A percentile compares a stretch with the other conserved stretches of the same genome.
Conservation (phyloP, 2,329 filamentous ascomycete genomes). For the Fonsecaea erecta region DNA sequence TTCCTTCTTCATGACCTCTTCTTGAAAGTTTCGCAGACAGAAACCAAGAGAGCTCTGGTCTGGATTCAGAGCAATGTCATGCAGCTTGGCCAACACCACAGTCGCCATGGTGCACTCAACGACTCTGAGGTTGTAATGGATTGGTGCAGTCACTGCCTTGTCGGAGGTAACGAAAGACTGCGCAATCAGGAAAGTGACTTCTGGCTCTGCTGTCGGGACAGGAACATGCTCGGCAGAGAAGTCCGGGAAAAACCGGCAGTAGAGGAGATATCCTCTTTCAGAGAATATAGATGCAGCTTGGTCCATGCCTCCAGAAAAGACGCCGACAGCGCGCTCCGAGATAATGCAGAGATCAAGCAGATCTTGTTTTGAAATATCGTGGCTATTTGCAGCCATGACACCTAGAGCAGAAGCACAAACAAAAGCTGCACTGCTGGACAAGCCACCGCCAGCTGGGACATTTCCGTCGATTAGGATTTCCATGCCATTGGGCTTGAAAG, state of each 20-base stretch:
- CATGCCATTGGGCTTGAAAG: constrained; percentile 75
- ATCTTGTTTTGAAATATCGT: constrained; percentile 85
- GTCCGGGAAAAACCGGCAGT: constrained; percentile 83
- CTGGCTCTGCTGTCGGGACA: constrained; percentile 79
- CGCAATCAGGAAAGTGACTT: constrained; percentile 88
- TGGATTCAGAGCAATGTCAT: constrained; percentile 67
- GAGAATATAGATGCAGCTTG: constrained; percentile 96
- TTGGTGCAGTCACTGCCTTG: constrained; percentile 90
- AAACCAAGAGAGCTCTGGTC: constrained; percentile 83
- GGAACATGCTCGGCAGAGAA: constrained; percentile 77
- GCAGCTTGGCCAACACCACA: constrained; percentile 64
- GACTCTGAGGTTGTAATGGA: constrained; percentile 95
- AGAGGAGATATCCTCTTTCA: constrained; percentile 79
- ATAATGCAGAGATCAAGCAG: constrained; percentile 92
- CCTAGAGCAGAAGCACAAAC: constrained; percentile 88
- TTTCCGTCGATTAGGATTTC: constrained; percentile 88
- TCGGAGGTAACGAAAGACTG: constrained; percentile 93
- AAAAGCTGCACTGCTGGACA: constrained; percentile 93
- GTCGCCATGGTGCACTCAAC: constrained; percentile 94
- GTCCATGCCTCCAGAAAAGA: constrained; percentile 98
- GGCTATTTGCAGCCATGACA: constrained; percentile 83
- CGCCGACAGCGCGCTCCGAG: constrained; percentile 89
- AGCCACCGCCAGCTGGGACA: constrained; percentile 86
- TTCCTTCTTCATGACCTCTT: constrained; percentile 70
- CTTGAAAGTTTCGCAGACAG: constrained; percentile 84